Conservation (phyloP, 1,284 basidiomycete species). For the Rhodotorula sp. region DNA sequence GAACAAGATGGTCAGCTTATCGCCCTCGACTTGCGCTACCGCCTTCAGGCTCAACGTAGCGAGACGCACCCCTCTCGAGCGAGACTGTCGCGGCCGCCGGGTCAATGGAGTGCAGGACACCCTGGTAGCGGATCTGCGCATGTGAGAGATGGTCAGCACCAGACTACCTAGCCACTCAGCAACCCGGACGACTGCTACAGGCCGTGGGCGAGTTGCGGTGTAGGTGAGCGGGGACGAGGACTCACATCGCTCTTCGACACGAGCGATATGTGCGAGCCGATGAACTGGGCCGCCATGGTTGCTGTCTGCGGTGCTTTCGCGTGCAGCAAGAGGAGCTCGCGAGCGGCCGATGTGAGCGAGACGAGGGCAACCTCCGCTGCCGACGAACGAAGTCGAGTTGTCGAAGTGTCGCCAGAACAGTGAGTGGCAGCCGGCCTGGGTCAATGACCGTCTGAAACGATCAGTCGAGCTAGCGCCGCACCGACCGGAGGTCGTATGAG, state of each 20-base stretch:
- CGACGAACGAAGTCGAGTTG: neutral
- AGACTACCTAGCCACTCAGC: neutral
- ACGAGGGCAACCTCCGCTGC: neutral
- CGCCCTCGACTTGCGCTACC: neutral
- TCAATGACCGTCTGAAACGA: too few relatives aligned
- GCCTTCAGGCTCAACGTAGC: neutral
- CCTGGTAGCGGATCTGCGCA: constrained; percentile 40
- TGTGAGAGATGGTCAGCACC: neutral
- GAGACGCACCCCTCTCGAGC: constrained; percentile 38
- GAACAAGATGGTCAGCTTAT: neutral
- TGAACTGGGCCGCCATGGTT: constrained; percentile 42
- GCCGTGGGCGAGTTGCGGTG: neutral
- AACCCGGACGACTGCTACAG: neutral
- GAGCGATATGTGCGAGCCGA: constrained; percentile 41
- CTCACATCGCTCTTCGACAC: constrained; percentile 43
- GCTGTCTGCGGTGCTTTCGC: too few relatives aligned
- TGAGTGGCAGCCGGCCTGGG: too few relatives aligned
- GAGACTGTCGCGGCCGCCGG: constrained; percentile 44
- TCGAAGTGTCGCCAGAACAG: neutral
- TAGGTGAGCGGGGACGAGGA: neutral
- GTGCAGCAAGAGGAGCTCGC: neutral
- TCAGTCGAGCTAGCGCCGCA: too few relatives aligned
- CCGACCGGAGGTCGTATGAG: too few relatives aligned
- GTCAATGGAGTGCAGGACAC: constrained; percentile 44
- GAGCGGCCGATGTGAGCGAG: neutral